Evolutionary conservation across 208 protist species (phyloP).

Genomic region (Naegleria gruberi): DNA sequence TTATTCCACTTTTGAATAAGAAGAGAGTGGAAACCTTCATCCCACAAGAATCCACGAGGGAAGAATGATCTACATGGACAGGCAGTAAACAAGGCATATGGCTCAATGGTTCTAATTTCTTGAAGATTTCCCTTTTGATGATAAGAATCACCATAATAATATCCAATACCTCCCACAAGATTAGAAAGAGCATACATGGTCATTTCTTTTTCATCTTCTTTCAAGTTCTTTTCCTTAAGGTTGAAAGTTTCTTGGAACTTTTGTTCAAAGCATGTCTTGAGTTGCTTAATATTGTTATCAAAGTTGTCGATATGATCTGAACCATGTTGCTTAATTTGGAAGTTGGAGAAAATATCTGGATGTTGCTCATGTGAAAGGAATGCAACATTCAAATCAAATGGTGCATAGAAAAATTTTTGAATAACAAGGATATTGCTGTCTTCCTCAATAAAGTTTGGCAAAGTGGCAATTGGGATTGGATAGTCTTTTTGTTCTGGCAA

Average conservation of each 20-base stretch:
- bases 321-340: background rate
- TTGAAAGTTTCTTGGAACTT: background rate
- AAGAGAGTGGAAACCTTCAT: conserved; percentile 77
- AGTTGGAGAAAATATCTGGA: background rate
- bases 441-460: conserved; percentile 11
- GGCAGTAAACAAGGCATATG: conserved; percentile 40
- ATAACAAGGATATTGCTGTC: background rate
- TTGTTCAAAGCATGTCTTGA: background rate
- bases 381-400: background rate
- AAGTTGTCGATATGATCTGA: background rate
- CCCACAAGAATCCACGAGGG: conserved; percentile 76
- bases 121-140: conserved; percentile 12
- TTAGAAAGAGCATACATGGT: conserved; percentile 37
- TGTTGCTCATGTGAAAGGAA: background rate
- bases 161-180: conserved; percentile 53
- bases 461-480: background rate
- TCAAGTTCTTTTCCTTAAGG: background rate
- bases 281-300: background rate
- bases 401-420: background rate
- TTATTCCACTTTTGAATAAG: conserved; percentile 49
- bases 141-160: conserved; percentile 39
- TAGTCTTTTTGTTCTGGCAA: background rate
- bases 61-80: conserved; percentile 61
- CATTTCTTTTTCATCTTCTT: conserved; percentile 12
- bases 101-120: conserved; percentile 13